Percentiles rank a stretch among this genome's conserved stretches.
These are phyloP conservation scores for Puccinia polysora DNA, from an alignment of 1,284 basidiomycete genomes.

Conservation along the genomic window DNA sequence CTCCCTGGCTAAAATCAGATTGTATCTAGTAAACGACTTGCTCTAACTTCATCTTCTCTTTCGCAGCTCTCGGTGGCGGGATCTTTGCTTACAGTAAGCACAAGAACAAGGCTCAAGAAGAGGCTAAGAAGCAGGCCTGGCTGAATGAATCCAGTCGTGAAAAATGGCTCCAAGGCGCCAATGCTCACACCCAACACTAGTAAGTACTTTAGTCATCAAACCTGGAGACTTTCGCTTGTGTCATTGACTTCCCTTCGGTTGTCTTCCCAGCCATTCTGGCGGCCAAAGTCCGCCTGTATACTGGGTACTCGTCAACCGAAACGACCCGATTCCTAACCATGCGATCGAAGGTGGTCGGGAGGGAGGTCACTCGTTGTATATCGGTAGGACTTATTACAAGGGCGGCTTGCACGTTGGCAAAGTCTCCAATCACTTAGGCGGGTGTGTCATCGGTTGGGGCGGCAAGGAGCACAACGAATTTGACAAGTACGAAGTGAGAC, in stretches of 20 bases:
- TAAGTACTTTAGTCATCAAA: not conserved
- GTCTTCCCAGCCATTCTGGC: conserved; percentile 7
- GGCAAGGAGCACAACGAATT: conserved; percentile 37
- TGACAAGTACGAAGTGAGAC: conserved; percentile 33
- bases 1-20: not conserved
- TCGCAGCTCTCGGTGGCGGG: conserved; percentile 25
- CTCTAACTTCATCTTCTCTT: not conserved
- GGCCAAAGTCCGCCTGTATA: conserved; percentile 37
- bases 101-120: conserved; percentile 30
- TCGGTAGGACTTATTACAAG: conserved; percentile 29
- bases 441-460: conserved; percentile 31
- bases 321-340: conserved; percentile 31
- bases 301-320: conserved; percentile 15
- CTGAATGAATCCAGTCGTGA: conserved; percentile 32
- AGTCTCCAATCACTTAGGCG: conserved; percentile 23
- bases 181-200: conserved; percentile 35
- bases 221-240: not conserved
- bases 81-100: conserved; percentile 38
- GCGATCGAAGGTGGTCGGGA: conserved; percentile 40
- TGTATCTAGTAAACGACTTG: not conserved
- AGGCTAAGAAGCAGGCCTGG: conserved; percentile 38
- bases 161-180: conserved; percentile 37
- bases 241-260: not conserved
- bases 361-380: conserved; percentile 30
- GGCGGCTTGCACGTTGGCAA: conserved; percentile 35